A percentile compares a stretch with the other conserved stretches of the same genome.
phyloP scores from a whole-genome alignment of 345 rosid species.

The Turritis glabra region DNA sequence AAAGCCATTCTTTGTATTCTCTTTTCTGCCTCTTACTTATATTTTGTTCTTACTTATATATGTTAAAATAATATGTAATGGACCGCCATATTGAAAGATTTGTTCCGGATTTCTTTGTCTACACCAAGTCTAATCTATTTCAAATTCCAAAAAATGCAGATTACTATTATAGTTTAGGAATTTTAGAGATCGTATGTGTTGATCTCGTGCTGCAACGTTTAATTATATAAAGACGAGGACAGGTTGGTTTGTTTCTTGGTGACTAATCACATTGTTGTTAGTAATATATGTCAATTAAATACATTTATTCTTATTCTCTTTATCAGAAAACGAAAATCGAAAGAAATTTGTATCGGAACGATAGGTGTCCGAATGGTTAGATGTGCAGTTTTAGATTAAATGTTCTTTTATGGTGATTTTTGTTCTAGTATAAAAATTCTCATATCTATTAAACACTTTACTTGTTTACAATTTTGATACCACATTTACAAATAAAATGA shows the following conservation, averaged over 20 bases:
- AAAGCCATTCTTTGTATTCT: conserved; percentile 20
- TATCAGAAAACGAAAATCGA: neutral
- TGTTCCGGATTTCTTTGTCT: conserved; percentile 5
- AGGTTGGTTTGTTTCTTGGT: neutral
- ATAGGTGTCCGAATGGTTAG: neutral
- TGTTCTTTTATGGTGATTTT: neutral
- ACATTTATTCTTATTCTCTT: neutral
- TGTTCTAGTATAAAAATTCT: neutral
- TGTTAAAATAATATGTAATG: conserved; percentile 22
- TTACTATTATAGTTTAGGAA: neutral
- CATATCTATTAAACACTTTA: neutral
- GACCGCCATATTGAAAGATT: conserved; percentile 24
- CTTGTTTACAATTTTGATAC: neutral
- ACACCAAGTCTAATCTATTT: neutral
- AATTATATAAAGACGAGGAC: neutral
- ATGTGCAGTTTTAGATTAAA: neutral
- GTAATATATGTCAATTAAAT: neutral
- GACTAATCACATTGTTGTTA: neutral
- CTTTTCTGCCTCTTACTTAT: neutral
- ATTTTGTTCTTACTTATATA: neutral
- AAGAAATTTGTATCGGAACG: neutral
- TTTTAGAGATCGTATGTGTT: neutral
- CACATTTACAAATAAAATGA: neutral
- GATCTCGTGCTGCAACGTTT: neutral
- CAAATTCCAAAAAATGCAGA: neutral